Evolutionary conservation across 345 rosid genomes (phyloP).

Genomic region (Ceriops zippeliana): DNA sequence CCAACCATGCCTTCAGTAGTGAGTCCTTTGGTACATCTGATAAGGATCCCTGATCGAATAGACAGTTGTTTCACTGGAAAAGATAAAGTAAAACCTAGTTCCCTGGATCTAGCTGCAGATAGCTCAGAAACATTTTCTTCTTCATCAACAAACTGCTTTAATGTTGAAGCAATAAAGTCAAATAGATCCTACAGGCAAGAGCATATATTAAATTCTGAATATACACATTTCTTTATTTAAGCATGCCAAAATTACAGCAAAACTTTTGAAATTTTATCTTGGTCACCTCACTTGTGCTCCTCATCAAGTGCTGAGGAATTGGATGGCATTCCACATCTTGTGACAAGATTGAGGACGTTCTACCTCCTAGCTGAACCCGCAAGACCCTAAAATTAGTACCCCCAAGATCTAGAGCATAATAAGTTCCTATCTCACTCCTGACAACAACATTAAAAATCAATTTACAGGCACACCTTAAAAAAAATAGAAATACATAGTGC

Average conservation of each 20-base stretch:
- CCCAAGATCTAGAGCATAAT: constrained; percentile 89
- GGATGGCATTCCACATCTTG: constrained; percentile 58
- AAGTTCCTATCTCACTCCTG: constrained; percentile 87
- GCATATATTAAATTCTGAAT: not conserved
- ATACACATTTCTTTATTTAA: not conserved
- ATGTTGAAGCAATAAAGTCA: constrained; percentile 67
- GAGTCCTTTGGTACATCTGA: constrained; percentile 90
- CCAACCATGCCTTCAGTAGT: constrained; percentile 76
- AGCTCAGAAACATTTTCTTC: constrained; percentile 50
- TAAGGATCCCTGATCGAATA: constrained; percentile 57
- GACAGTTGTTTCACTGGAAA: constrained; percentile 84
- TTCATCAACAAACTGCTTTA: constrained; percentile 68
- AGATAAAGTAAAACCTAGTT: constrained; percentile 85
- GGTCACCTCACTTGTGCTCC: constrained; percentile 69
- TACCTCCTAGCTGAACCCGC: constrained; percentile 75
- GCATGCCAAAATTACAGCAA: not conserved
- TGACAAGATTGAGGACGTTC: constrained; percentile 54
- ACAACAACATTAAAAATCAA: constrained; percentile 25
- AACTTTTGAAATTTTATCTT: not conserved
- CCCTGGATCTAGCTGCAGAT: constrained; percentile 39
- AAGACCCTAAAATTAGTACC: constrained; percentile 83
- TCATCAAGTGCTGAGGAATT: constrained; percentile 70
- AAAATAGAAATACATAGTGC: not conserved
- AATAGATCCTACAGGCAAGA: constrained; percentile 64
- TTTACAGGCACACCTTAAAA: constrained; percentile 18